Base-by-base conservation (phyloP, 2,329 filamentous ascomycete genomes). In the Hortaea werneckii region DNA sequence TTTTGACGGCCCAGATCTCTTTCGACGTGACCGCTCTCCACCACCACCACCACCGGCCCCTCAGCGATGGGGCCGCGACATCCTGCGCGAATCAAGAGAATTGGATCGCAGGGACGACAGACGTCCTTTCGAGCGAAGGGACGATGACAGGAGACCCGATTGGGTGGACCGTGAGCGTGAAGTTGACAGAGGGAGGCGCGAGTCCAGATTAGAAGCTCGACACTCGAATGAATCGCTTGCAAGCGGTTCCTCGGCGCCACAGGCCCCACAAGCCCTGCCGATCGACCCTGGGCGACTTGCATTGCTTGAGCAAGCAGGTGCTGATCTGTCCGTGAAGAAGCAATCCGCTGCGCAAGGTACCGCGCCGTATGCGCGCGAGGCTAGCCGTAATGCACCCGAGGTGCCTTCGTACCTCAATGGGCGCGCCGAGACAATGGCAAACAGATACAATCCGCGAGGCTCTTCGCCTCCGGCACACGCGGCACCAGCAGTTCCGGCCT, bases 1-100 rank as follows among this genome's bases (percentile, higher is more conserved):
- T 41, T 58, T 56, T 37, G 70, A 70, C 40, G 71, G 71, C 27
- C 63, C 77, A 37, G 72, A 85, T 49, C 74, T 77, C 9, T 83
- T 84, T 54, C 67, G 72, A 45, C 76, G 60, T 35, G 83, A 56
- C 28, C 58, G 62, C 5, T 59, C 56, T 29, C 62, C 56, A 57
- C 79, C 79, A 50, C 77, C 79, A 50, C 77, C 54, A 26, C 46
- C 68, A 29, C 64, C 29, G 43, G 43, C 29, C 5, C 20, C 20
- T 9, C 28, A 29, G 27, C 13, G 40, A 11, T 29, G 68, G 47
- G 82, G 82, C 38, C 71, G 69, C 48, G 70, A 73, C 41, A 39
- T 57, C 60, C 50, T 65, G 57, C 52, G 69, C 62, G 44, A 67
- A 35, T 56, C 54, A 7, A 51, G 64, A 40, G 62, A 61, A 5